These are phyloP conservation scores for Suillus decipiens DNA, from an alignment of 768 basidiomycete genomes.

Conservation along the genomic window DNA sequence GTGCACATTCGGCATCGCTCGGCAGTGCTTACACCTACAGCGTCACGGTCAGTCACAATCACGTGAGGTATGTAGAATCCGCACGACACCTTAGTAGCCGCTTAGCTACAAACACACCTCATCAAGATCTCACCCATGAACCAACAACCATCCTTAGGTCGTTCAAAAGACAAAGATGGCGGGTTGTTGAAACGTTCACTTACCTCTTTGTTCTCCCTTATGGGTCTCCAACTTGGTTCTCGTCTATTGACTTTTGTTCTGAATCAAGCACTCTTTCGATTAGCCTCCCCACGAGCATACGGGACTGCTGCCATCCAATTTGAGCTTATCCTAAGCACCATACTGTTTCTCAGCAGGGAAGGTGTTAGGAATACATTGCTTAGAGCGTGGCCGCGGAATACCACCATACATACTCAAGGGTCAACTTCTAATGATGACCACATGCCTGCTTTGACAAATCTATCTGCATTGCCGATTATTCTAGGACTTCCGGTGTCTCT, in stretches of 20 bases:
- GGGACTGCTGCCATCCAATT: slow-evolving; percentile 94
- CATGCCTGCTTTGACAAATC: slow-evolving; percentile 37
- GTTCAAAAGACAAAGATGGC: slow-evolving; percentile 9
- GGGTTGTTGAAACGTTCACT: slow-evolving; percentile 34
- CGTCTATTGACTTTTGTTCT: slow-evolving; percentile 84
- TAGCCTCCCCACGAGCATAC: slow-evolving; percentile 82
- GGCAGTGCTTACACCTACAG: no score
- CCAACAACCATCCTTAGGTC: not conserved
- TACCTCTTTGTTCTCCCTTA: slow-evolving; percentile 60
- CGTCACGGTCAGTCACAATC: no score
- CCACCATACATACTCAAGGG: slow-evolving; percentile 3
- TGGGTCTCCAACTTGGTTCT: slow-evolving; percentile 84
- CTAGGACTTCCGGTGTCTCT: slow-evolving; percentile 70
- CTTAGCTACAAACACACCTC: not conserved
- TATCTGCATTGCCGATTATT: slow-evolving; percentile 64
- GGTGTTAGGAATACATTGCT: slow-evolving; percentile 87
- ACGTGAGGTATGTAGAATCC: no score
- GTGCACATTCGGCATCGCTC: no score
- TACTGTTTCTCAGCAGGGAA: slow-evolving; percentile 92
- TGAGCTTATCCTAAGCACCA: slow-evolving; percentile 86
- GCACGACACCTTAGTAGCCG: no score
- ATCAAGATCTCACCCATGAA: not conserved
- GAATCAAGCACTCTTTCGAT: slow-evolving; percentile 84
- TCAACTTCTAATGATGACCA: slow-evolving; percentile 5
- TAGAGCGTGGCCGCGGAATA: slow-evolving; percentile 43